A percentile compares a stretch with the other conserved stretches of the same genome.
These are phyloP conservation scores for Umbelopsis vinacea DNA, from an alignment of 192 early-diverging fungal genomes.

Conservation along the genomic window DNA sequence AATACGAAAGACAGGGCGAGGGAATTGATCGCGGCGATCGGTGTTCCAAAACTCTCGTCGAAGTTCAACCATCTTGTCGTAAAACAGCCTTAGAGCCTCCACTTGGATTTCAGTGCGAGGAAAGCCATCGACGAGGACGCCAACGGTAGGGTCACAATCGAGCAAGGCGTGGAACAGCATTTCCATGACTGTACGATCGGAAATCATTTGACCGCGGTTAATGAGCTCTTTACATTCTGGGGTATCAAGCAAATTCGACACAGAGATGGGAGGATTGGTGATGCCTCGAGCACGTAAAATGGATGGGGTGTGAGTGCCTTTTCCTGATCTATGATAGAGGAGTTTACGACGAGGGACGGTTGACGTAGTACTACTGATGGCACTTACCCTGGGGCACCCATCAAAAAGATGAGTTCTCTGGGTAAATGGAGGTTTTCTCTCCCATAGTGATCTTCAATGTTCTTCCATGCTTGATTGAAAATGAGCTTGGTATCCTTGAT, in stretches of 20 bases:
- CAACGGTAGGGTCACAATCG: slow-evolving; percentile 55
- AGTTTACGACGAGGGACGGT: background rate
- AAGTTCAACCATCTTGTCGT: slow-evolving; percentile 61
- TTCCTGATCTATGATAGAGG: slow-evolving; percentile 46
- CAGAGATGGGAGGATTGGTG: slow-evolving; percentile 59
- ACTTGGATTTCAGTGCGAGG: slow-evolving; percentile 63
- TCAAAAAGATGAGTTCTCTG: slow-evolving; percentile 61
- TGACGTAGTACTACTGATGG: background rate
- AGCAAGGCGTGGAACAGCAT: slow-evolving; percentile 53
- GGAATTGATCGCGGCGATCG: slow-evolving; percentile 52
- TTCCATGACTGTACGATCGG: slow-evolving; percentile 59
- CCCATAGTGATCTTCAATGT: slow-evolving; percentile 57
- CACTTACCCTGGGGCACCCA: slow-evolving; percentile 57
- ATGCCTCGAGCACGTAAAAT: slow-evolving; percentile 59
- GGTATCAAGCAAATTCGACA: slow-evolving; percentile 54
- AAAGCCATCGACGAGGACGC: slow-evolving; percentile 60
- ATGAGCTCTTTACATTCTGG: slow-evolving; percentile 63
- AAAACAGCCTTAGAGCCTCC: slow-evolving; percentile 54
- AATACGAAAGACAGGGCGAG: slow-evolving; percentile 61
- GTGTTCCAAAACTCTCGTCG: slow-evolving; percentile 55
- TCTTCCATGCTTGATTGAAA: slow-evolving; percentile 64
- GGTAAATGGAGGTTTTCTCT: slow-evolving; percentile 56
- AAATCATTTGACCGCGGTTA: slow-evolving; percentile 61
- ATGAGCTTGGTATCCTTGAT: slow-evolving; percentile 66
- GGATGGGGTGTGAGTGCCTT: slow-evolving; percentile 61